Percentiles rank a stretch among this genome's conserved stretches.
Evolutionary conservation across 805 yeast species (phyloP).

Genomic region (Candida adriatica): DNA sequence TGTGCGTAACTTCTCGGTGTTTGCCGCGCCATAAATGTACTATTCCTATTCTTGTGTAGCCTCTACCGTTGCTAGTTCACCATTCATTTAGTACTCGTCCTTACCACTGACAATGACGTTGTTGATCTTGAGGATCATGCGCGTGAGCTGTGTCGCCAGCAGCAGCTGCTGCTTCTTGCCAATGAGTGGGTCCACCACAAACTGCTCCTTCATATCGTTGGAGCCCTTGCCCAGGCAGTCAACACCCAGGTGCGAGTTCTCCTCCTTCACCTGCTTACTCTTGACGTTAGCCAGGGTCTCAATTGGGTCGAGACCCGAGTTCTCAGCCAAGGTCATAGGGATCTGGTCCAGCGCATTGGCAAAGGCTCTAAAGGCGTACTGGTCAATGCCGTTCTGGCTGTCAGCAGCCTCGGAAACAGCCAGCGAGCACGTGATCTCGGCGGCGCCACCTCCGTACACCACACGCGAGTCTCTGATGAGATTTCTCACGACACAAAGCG

Average conservation of each 20-base stretch:
- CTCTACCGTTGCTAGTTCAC: background rate
- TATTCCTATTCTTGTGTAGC: too few species aligned
- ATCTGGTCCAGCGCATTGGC: conserved; percentile 84
- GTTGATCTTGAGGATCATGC: conserved; percentile 96
- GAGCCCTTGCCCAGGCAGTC: conserved; percentile 88
- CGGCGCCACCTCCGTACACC: conserved; percentile 99
- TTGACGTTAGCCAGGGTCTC: conserved; percentile 81
- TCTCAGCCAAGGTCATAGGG: conserved; percentile 94
- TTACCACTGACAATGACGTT: conserved; percentile 90
- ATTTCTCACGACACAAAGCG: conserved; percentile 95
- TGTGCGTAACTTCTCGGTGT: conserved; percentile 92
- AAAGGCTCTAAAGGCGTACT: conserved; percentile 95
- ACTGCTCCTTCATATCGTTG: conserved; percentile 88
- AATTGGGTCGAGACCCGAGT: conserved; percentile 92
- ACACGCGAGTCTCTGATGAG: conserved; percentile 85
- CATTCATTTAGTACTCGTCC: conserved; percentile 46
- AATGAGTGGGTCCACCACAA: conserved; percentile 93
- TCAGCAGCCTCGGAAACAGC: conserved; percentile 91
- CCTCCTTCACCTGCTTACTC: conserved; percentile 74
- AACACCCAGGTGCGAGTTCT: conserved; percentile 72
- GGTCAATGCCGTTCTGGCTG: conserved; percentile 89
- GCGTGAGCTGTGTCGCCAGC: conserved; percentile 93
- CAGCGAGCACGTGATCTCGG: conserved; percentile 89
- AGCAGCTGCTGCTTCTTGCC: conserved; percentile 95
- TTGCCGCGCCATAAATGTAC: conserved; percentile 64